These are phyloP conservation scores for Saturnispora galanensis DNA, from an alignment of 805 yeast species.

Conservation along the genomic window DNA sequence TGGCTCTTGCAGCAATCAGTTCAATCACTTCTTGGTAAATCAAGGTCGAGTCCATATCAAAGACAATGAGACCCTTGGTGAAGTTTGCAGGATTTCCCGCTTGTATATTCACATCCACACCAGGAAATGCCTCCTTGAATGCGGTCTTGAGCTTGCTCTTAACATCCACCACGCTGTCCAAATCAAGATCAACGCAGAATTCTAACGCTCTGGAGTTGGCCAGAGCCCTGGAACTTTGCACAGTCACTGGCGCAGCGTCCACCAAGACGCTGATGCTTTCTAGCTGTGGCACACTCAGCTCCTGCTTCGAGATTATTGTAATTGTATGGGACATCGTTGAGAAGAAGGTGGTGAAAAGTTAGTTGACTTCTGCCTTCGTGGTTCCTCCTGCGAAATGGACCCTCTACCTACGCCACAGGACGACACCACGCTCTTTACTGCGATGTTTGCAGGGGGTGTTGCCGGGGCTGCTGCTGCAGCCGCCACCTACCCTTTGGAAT, in stretches of 20 bases:
- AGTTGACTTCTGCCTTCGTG: too few species aligned
- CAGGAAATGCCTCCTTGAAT: constrained; percentile 10
- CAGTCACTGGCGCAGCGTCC: constrained; percentile 22
- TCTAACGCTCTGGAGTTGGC: constrained; percentile 33
- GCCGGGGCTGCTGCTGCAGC: constrained; percentile 58
- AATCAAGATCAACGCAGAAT: constrained; percentile 21
- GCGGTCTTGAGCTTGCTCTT: constrained; percentile 15
- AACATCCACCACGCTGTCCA: constrained; percentile 12
- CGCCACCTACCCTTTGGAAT: constrained; percentile 63
- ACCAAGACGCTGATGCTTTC: constrained; percentile 20
- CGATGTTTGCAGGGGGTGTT: constrained; percentile 48
- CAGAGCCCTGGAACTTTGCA: constrained; percentile 22
- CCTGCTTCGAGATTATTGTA: too few species aligned
- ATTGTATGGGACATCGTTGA: too few species aligned
- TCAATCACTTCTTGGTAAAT: constrained; percentile 96
- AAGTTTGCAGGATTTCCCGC: constrained; percentile 23
- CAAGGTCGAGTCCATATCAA: constrained; percentile 97
- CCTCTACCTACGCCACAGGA: constrained; percentile 18
- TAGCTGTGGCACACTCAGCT: too few species aligned
- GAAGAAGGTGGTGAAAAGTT: too few species aligned
- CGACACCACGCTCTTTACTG: constrained; percentile 40
- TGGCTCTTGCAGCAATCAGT: constrained; percentile 88
- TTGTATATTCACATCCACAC: constrained; percentile 37
- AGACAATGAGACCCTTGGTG: constrained; percentile 57
- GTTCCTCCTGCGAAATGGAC: constrained; percentile 15